These are phyloP conservation scores for Limonium bicolor DNA, from an alignment of 148 eudicot species.

Conservation along the genomic window DNA sequence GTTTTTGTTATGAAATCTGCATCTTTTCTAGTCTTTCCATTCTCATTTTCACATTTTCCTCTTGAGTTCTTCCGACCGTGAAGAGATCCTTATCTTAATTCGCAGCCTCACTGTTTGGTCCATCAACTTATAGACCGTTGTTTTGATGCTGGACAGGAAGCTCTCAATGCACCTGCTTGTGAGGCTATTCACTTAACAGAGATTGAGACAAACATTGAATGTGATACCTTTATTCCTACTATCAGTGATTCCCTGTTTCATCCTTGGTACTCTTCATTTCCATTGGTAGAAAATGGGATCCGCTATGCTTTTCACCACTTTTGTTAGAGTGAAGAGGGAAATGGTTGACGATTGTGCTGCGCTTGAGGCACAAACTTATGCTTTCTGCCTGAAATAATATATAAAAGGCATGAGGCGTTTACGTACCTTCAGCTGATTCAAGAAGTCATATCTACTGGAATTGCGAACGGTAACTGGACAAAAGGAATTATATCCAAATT, in stretches of 20 bases:
- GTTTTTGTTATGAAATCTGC: neutral
- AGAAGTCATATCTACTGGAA: conserved; percentile 56
- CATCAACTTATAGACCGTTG: conserved; percentile 1
- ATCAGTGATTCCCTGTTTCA: conserved; percentile 48
- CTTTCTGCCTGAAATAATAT: conserved; percentile 49
- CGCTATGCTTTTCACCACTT: conserved; percentile 68
- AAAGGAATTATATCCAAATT: conserved; percentile 80
- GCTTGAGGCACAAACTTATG: conserved; percentile 40
- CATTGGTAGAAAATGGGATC: conserved; percentile 43
- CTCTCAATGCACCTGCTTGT: conserved; percentile 67
- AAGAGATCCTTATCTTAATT: neutral
- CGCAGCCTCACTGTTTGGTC: neutral
- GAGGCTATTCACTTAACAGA: conserved; percentile 83
- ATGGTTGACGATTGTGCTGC: conserved; percentile 14
- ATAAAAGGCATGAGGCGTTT: conserved; percentile 73
- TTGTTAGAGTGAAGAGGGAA: conserved; percentile 55
- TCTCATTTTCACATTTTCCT: neutral
- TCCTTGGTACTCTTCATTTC: conserved; percentile 73
- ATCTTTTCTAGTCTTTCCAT: too few species aligned
- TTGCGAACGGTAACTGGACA: conserved; percentile 58
- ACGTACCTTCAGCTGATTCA: conserved; percentile 46
- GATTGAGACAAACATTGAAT: conserved; percentile 44
- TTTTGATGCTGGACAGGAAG: conserved; percentile 32
- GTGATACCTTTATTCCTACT: conserved; percentile 79
- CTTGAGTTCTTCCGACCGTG: neutral